Evolutionary conservation across 257 asterid genomes (phyloP).

Genomic region (Fraxinus pennsylvanica): DNA sequence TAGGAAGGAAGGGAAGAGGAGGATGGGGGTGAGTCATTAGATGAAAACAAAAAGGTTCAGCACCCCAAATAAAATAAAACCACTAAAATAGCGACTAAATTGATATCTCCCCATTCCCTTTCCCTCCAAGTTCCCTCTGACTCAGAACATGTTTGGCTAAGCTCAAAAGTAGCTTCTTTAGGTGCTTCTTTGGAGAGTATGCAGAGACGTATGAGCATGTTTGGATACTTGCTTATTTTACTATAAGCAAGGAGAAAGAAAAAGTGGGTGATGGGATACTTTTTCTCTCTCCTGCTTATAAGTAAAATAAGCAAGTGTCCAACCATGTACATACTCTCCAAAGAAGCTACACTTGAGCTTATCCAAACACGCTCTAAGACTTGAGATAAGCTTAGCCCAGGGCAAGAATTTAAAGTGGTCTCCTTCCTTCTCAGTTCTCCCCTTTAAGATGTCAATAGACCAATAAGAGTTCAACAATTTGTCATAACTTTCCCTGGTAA

Average conservation of each 20-base stretch:
- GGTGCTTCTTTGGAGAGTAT: no score
- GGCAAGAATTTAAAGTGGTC: background rate
- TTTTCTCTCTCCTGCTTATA: no score
- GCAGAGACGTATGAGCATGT: no score
- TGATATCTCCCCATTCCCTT: background rate
- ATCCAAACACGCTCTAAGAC: background rate
- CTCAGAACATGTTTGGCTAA: background rate
- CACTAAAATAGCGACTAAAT: background rate
- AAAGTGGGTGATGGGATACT: no score
- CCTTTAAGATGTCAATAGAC: background rate
- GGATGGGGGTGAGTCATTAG: background rate
- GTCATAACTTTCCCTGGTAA: background rate
- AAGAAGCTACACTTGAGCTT: background rate
- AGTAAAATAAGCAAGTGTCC: no score
- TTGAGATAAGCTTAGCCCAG: background rate
- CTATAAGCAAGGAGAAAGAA: no score
- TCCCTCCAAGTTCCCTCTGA: background rate
- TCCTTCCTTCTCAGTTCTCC: background rate
- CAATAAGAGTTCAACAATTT: no score
- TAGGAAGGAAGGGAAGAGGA: no score
- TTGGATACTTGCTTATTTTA: no score
- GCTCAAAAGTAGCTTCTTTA: no score
- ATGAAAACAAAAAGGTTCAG: background rate
- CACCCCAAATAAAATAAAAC: background rate
- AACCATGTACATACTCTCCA: no score